These are phyloP conservation scores for Fraxinus anomala DNA, from an alignment of 257 asterid genomes.

Conservation along the genomic window DNA sequence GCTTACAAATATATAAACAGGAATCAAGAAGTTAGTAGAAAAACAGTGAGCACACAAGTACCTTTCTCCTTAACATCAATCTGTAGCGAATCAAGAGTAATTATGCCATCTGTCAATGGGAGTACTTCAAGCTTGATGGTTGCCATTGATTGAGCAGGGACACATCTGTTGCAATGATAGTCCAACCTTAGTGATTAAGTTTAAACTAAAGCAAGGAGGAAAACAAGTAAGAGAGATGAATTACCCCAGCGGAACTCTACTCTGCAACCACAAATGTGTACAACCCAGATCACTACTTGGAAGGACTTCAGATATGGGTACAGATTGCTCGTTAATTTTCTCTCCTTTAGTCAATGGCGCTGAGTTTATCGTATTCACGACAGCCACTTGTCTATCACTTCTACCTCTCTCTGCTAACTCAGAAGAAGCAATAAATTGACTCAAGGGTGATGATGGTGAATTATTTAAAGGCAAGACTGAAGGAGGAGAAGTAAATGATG, in stretches of 20 bases:
- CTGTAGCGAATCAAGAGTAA: conserved; percentile 92
- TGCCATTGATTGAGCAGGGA: conserved; percentile 88
- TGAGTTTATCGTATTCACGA: conserved; percentile 37
- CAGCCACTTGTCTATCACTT: background rate
- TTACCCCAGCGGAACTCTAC: conserved; percentile 98
- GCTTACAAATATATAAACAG: background rate
- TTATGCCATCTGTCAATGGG: conserved; percentile 94
- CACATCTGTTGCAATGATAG: conserved; percentile 51
- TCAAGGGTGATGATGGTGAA: conserved; percentile 60
- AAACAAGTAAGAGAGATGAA: conserved; percentile 15
- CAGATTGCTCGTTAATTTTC: conserved; percentile 39
- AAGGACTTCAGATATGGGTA: conserved; percentile 41
- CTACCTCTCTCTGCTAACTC: conserved; percentile 16
- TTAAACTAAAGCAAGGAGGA: conserved; percentile 15
- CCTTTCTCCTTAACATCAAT: conserved; percentile 78
- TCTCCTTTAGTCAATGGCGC: conserved; percentile 38
- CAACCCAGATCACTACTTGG: conserved; percentile 78
- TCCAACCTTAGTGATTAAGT: conserved; percentile 23
- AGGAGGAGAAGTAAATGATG: conserved; percentile 91
- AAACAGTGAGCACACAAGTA: background rate
- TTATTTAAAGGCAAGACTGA: conserved; percentile 79
- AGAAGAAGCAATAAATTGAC: conserved; percentile 42
- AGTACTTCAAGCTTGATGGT: conserved; percentile 97
- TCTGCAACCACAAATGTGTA: conserved; percentile 97
- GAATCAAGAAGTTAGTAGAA: conserved; percentile 22